Evolutionary conservation across 225 moss, liverwort and hornwort genomes (phyloP).

Genomic region (Sphagnum contortum): DNA sequence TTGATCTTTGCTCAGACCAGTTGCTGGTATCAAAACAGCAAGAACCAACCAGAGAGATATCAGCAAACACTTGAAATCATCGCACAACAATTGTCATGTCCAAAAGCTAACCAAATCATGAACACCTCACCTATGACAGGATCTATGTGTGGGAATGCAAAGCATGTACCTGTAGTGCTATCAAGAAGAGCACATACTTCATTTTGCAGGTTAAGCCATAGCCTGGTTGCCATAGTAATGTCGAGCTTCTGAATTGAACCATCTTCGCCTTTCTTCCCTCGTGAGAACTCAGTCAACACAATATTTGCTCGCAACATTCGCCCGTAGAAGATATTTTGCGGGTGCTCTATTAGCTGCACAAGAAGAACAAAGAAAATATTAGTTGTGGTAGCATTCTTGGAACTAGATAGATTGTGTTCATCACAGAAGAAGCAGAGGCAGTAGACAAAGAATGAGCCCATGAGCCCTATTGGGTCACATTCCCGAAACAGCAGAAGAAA

Average conservation of each 20-base stretch:
- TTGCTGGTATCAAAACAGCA: conserved; percentile 30
- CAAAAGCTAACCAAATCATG: no score
- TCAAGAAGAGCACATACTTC: conserved; percentile 89
- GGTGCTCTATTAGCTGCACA: conserved; percentile 84
- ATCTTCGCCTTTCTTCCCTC: conserved; percentile 59
- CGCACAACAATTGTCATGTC: no score
- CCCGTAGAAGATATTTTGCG: conserved; percentile 84
- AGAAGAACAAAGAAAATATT: neutral
- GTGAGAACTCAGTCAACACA: conserved; percentile 66
- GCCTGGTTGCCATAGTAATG: conserved; percentile 40
- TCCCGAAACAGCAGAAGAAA: no score
- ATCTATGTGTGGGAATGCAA: no score
- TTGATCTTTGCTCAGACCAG: conserved; percentile 53
- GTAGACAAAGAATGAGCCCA: no score
- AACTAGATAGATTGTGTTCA: no score
- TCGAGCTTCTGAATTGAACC: conserved; percentile 45
- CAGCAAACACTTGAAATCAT: no score
- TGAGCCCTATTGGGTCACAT: no score
- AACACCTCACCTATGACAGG: no score
- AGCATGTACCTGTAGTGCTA: conserved; percentile 67
- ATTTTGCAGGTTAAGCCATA: conserved; percentile 91
- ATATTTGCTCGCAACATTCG: conserved; percentile 80
- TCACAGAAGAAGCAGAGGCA: no score
- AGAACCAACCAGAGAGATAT: neutral
- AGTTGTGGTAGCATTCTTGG: no score